A percentile compares a stretch with the other conserved stretches of the same genome.
These are phyloP conservation scores for Vachellia pachyceras DNA, from an alignment of 306 rosid species.

Conservation along the genomic window DNA sequence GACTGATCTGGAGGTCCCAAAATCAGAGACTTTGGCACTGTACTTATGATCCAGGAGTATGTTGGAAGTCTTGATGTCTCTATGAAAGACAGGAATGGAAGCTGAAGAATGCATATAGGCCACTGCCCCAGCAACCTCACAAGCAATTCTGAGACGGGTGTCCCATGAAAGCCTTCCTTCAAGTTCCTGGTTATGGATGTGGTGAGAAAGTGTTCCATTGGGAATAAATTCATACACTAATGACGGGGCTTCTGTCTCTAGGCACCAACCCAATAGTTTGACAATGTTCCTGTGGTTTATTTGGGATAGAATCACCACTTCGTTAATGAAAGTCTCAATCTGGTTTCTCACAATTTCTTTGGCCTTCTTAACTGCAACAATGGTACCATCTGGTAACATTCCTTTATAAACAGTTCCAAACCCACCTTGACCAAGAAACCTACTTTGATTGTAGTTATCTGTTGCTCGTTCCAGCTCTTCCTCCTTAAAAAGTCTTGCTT, in stretches of 20 bases:
- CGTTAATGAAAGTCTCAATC: background rate
- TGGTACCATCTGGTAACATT: constrained; percentile 1
- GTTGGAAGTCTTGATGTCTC: constrained; percentile 4
- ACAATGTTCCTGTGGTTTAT: background rate
- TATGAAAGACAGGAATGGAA: background rate
- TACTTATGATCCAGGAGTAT: constrained; percentile 2
- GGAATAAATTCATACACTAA: background rate
- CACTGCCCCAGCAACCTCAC: background rate
- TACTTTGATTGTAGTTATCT: background rate
- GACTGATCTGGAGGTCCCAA: background rate
- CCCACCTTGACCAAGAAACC: constrained; percentile 2
- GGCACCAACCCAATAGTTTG: background rate
- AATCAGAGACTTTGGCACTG: background rate
- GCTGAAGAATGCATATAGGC: constrained; percentile 1
- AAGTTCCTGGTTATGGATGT: background rate
- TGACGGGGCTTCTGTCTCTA: background rate
- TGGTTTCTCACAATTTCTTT: background rate
- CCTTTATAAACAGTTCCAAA: background rate
- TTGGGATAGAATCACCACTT: background rate
- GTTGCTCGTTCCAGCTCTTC: background rate
- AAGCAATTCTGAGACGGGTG: background rate
- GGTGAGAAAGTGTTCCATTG: background rate
- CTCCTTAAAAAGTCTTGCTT: background rate
- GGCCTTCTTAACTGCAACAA: background rate
- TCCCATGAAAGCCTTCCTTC: background rate